Evolutionary conservation across 768 basidiomycete species (phyloP).

Genomic region (Lanmaoa pseudosensibilis): DNA sequence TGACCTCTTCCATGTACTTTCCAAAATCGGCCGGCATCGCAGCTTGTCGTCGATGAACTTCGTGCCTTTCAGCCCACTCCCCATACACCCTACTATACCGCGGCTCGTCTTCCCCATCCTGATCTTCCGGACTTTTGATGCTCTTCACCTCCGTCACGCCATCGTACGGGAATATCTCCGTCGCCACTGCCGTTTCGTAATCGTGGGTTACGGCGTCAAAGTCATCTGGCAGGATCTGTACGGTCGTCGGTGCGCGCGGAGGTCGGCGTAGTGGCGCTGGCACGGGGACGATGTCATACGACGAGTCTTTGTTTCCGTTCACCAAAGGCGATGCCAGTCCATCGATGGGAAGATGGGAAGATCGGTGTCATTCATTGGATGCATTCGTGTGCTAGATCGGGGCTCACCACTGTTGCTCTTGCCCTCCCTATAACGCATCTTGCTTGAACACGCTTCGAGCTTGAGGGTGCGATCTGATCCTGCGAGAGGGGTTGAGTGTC

Average conservation of each 20-base stretch:
- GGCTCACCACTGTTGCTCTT: slow-evolving; percentile 33
- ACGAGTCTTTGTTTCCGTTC: slow-evolving; percentile 27
- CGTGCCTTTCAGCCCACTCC: slow-evolving; percentile 32
- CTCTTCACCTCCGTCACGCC: slow-evolving; percentile 27
- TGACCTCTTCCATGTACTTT: slow-evolving; percentile 30
- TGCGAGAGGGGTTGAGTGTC: not conserved
- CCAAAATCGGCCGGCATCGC: slow-evolving; percentile 27
- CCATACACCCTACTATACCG: slow-evolving; percentile 33
- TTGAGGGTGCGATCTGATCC: not conserved
- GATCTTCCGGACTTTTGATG: slow-evolving; percentile 7
- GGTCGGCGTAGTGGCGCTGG: slow-evolving; percentile 19
- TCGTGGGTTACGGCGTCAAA: slow-evolving; percentile 33
- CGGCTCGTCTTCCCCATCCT: slow-evolving; percentile 2
- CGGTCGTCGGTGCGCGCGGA: slow-evolving; percentile 33
- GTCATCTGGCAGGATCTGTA: slow-evolving; percentile 33
- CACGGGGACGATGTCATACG: slow-evolving; percentile 31
- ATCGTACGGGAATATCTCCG: slow-evolving; percentile 24
- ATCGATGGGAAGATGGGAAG: slow-evolving; percentile 18
- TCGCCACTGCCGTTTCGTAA: slow-evolving; percentile 26
- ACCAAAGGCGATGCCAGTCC: not conserved
- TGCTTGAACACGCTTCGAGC: not conserved
- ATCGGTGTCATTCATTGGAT: slow-evolving; percentile 11
- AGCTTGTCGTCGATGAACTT: slow-evolving; percentile 27
- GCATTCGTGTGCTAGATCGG: not conserved
- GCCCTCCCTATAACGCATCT: slow-evolving; percentile 26